phyloP scores from a whole-genome alignment of 257 asterid genomes.

The Fraxinus excelsior region DNA sequence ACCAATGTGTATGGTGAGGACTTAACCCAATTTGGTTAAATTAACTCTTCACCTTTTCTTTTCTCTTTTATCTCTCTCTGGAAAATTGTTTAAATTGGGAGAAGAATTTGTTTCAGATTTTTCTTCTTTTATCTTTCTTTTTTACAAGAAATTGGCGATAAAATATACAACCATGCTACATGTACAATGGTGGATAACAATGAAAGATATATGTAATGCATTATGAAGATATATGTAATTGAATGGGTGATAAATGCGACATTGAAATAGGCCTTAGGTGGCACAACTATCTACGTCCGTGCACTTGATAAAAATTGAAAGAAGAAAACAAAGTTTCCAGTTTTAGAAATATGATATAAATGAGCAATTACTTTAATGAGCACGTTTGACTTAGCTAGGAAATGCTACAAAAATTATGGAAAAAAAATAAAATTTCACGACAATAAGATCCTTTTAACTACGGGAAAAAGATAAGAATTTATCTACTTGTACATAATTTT shows the following conservation, averaged over 20 bases:
- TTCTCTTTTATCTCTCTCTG: not conserved
- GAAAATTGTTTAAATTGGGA: not conserved
- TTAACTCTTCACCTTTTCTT: not conserved
- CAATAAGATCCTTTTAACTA: too few relatives aligned
- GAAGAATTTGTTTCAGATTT: too few relatives aligned
- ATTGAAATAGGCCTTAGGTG: too few relatives aligned
- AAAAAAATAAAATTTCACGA: too few relatives aligned
- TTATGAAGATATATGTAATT: not conserved
- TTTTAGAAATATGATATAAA: not conserved
- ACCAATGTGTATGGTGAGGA: constrained; percentile 18
- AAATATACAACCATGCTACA: too few relatives aligned
- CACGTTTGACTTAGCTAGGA: not conserved
- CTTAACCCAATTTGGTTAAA: constrained; percentile 18
- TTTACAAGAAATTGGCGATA: too few relatives aligned
- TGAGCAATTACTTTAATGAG: not conserved
- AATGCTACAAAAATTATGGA: not conserved
- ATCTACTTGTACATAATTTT: too few relatives aligned
- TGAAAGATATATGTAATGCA: too few relatives aligned
- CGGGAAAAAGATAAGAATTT: too few relatives aligned
- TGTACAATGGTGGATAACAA: too few relatives aligned
- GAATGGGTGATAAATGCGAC: not conserved
- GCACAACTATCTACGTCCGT: too few relatives aligned
- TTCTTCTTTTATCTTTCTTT: too few relatives aligned
- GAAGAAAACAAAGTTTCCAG: not conserved
- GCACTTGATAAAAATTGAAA: not conserved